These are phyloP conservation scores for Trichophaea hybrida DNA, from an alignment of 2,329 filamentous ascomycete species.

Conservation along the genomic window DNA sequence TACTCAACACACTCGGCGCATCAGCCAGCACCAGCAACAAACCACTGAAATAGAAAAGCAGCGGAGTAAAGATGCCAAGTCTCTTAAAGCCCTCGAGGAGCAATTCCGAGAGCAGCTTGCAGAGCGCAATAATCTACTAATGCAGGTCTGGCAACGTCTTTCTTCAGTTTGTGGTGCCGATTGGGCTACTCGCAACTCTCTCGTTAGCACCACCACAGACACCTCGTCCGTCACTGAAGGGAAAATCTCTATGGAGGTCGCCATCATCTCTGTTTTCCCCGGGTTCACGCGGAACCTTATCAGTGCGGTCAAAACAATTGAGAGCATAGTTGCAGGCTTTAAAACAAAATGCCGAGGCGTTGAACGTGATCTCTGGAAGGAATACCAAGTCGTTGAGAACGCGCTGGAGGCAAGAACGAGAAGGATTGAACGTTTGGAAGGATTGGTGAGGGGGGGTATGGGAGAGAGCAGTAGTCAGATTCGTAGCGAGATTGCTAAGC, in stretches of 20 bases:
- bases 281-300: constrained; percentile 85
- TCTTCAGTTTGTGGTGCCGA: constrained; percentile 76
- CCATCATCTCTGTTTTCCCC: constrained; percentile 69
- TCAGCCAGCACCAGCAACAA: constrained; percentile 69
- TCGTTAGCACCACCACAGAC: constrained; percentile 79
- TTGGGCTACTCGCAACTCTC: constrained; percentile 78
- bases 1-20: constrained; percentile 49
- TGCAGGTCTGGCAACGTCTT: constrained; percentile 80
- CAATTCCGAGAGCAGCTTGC: constrained; percentile 73
- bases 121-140: constrained; percentile 76
- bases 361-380: constrained; percentile 80
- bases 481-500: constrained; percentile 38
- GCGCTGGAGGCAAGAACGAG: constrained; percentile 66
- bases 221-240: constrained; percentile 6
- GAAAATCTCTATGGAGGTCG: constrained; percentile 29
- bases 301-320: constrained; percentile 72
- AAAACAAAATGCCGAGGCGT: constrained; percentile 64
- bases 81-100: constrained; percentile 59
- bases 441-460: constrained; percentile 53
- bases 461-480: constrained; percentile 36
- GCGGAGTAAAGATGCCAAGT: constrained; percentile 62
- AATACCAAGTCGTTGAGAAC: constrained; percentile 69
- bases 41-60: constrained; percentile 76
- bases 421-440: constrained; percentile 76
- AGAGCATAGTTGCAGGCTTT: constrained; percentile 63